Base-by-base conservation (phyloP, 2,329 filamentous ascomycete genomes). In the Chaetomium globosum region DNA sequence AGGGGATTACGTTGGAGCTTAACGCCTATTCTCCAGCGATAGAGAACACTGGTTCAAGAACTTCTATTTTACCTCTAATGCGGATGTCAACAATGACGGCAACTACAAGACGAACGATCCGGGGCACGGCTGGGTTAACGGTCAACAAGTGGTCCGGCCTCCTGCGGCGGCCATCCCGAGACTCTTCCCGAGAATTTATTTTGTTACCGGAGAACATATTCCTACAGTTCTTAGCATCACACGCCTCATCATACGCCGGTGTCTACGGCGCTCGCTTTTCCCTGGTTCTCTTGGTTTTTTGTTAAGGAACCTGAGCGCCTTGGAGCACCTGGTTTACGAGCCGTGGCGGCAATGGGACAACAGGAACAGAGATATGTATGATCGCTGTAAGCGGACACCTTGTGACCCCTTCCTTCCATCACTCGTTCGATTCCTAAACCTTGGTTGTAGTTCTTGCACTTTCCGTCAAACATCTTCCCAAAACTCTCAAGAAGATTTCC, bases 1-100 rank as follows among this genome's bases (percentile, higher is more conserved):
- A 49, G 12, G 57, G 43, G n/a, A 4, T 59, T 28, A 21, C 57
- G 30, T 51, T 59, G 46, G 57, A 59, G 57, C 43, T 59, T 43
- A 49, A 13, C 43, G 57, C 30, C 10, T n/a, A 33, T 31, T 59
- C 16, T 16, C 57, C 28, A 49, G 57, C 43, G 57, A 59, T 10
- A 33, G 9, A 43, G n/a, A 51, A 19, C 46, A 49, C 57, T 51
- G 43, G 43, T 59, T 51, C 43, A 57, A 57, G 26, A 39, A 57
- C 36, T 28, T 30, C 26, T 9, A 39, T 28, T 57, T 57, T 28
- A 23, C 31, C 33, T 30, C 39, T 30, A 23, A 30, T 30, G 36
- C 43, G 26, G 55, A 46, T 23, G 52, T 9, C 8, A 23, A 36
- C 31, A 26, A 36, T 16, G 53, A 39, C 23, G 30, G 21, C 53